Evolutionary conservation across 768 basidiomycete species (phyloP), one percentile per base, ranked within the genome.

Genomic region (Galerina marginata): DNA sequence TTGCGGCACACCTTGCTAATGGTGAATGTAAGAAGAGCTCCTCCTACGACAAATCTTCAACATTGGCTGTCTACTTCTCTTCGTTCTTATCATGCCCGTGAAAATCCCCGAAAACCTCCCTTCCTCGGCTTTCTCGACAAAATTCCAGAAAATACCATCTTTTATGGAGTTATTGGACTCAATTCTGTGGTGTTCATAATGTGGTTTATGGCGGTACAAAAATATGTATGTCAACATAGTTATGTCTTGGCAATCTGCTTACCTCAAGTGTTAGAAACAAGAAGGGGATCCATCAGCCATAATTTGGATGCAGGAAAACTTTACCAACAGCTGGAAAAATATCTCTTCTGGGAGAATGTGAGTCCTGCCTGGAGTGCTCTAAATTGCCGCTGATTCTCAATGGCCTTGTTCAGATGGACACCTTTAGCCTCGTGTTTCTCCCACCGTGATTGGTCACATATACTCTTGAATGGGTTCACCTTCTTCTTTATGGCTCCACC

Each of bases 391-490:
- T 9, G 14, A 33, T 26, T 15, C 7, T 33, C 29, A 36, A 38
- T 54, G 42, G 26, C 42, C n/a, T 23, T 53, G 33, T 52, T n/a
- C 55, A 94, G 92, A 69, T 93, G 91, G 90, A 92, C 90, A 0
- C 75, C 87, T 25, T 63, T 92, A 9, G 90, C 92, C 0, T 77
- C 84, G 15, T 81, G 79, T 60, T 94, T 95, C 77, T 91, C 91
- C 4, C 91, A 93, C 66, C 72, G 80, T 64, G 78, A 81, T 29
- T 40, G 79, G n/a, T 62, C 69, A 0, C 92, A 93, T 67, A 82
- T 90, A 3, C 63, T 91, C n/a, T 80, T 92, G 71, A 93, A 93
- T 67, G 86, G 84, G n/a, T 82, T 92, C 68, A 86, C 89, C 0
- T 91, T 86, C 73, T 92, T 81, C 73, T 93, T 90, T 75, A 85